Percentiles rank a stretch among this genome's conserved stretches.
Conservation (phyloP, 176 grass and related monocot genomes). For the Juncus inflexus region DNA sequence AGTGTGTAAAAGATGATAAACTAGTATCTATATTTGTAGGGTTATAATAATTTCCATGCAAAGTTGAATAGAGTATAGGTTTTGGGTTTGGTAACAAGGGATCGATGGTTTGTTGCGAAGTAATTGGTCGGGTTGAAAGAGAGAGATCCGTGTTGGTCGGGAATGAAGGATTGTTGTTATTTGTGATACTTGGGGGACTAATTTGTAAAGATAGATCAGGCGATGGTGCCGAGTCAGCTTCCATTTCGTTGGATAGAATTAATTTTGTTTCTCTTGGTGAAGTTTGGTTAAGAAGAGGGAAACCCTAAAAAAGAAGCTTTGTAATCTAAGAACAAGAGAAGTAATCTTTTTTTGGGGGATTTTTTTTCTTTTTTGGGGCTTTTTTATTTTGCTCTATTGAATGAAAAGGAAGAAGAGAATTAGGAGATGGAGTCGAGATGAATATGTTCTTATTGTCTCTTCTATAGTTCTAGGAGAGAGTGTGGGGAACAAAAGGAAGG, state of each 20-base stretch:
- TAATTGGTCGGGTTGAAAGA: conserved; percentile 21
- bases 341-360: conserved; percentile 10
- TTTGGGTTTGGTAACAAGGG: not conserved
- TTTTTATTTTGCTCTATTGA: no score
- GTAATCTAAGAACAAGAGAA: conserved; percentile 14
- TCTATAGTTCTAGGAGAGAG: conserved; percentile 20
- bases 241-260: conserved; percentile 17
- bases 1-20: conserved; percentile 2
- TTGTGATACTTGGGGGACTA: conserved; percentile 26
- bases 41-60: conserved; percentile 14
- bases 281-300: not conserved
- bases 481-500: conserved; percentile 25
- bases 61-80: not conserved
- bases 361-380: not conserved
- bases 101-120: not conserved
- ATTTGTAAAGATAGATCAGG: conserved; percentile 44
- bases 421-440: conserved; percentile 1
- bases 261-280: not conserved
- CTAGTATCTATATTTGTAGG: conserved; percentile 16
- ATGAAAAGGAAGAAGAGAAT: conserved; percentile 15
- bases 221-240: conserved; percentile 18
- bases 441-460: conserved; percentile 30
- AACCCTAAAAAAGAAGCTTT: conserved; percentile 10
- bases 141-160: conserved; percentile 14
- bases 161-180: not conserved